Conservation (phyloP, 495 filamentous ascomycete genomes). For the Neurospora sp. region DNA sequence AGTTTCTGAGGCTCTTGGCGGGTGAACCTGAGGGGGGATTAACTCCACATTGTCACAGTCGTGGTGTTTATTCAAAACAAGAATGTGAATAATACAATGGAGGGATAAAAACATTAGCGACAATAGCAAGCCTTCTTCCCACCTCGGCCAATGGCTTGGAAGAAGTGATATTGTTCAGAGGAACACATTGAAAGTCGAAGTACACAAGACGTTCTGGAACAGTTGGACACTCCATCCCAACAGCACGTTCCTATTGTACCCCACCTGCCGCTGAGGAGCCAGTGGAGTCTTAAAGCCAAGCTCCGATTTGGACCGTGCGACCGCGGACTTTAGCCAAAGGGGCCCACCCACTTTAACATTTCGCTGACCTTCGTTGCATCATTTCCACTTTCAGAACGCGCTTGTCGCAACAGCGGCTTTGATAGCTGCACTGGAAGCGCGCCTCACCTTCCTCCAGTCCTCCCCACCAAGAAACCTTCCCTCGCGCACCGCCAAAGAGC, state of each 20-base stretch:
- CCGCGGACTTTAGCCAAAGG: not conserved
- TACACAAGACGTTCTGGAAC: not conserved
- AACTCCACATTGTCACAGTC: not conserved
- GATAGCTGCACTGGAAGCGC: not conserved
- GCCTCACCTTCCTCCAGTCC: not conserved
- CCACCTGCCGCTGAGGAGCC: not conserved
- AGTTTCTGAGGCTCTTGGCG: not conserved
- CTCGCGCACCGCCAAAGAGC: not conserved
- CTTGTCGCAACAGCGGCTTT: not conserved
- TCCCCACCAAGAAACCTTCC: not conserved
- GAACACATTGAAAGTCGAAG: not conserved
- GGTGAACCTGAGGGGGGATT: not conserved
- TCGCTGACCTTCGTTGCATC: not conserved
- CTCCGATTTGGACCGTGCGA: not conserved
- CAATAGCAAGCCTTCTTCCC: not conserved
- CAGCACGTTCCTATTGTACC: not conserved
- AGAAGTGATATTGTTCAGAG: not conserved
- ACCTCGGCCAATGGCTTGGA: not conserved
- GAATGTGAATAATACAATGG: not conserved
- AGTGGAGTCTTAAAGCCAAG: not conserved
- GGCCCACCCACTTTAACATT: not conserved
- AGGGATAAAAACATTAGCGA: not conserved
- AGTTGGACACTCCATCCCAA: not conserved
- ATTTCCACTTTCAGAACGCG: constrained; percentile 1
- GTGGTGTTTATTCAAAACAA: not conserved